Evolutionary conservation across 129 eudicot species (phyloP).

Genomic region (Silybum marianum): DNA sequence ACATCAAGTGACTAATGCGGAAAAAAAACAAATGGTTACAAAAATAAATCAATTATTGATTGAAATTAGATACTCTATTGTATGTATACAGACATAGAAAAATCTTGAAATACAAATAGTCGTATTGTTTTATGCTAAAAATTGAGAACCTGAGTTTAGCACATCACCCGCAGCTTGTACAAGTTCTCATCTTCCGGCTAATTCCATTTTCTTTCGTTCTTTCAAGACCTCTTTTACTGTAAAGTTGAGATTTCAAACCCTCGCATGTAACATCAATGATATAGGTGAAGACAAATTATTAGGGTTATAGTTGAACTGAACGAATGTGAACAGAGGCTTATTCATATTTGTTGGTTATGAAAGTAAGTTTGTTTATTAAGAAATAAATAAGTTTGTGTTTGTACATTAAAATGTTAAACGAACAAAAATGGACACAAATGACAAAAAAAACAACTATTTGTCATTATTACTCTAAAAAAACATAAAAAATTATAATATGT

Average conservation of each 20-base stretch:
- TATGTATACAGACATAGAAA: too few species aligned
- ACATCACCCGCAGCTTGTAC: background rate
- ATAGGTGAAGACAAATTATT: background rate
- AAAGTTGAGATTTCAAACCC: background rate
- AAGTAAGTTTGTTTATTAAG: background rate
- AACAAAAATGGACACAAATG: background rate
- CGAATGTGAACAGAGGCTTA: background rate
- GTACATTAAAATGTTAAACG: background rate
- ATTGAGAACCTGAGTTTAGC: background rate
- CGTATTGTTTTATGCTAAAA: too few species aligned
- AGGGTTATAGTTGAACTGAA: background rate
- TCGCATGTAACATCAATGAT: background rate
- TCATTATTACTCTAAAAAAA: background rate
- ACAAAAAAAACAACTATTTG: background rate
- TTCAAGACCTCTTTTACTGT: background rate
- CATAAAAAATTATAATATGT: background rate
- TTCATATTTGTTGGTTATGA: too few species aligned
- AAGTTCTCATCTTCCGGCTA: background rate
- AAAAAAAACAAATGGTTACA: background rate
- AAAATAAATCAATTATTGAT: background rate
- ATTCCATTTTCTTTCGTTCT: background rate
- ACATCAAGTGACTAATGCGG: background rate
- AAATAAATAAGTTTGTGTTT: too few species aligned
- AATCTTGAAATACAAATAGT: too few species aligned
- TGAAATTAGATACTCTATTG: background rate